Base-by-base conservation (phyloP, 176 grass and related monocot species). In the Lolium multiflorum region DNA sequence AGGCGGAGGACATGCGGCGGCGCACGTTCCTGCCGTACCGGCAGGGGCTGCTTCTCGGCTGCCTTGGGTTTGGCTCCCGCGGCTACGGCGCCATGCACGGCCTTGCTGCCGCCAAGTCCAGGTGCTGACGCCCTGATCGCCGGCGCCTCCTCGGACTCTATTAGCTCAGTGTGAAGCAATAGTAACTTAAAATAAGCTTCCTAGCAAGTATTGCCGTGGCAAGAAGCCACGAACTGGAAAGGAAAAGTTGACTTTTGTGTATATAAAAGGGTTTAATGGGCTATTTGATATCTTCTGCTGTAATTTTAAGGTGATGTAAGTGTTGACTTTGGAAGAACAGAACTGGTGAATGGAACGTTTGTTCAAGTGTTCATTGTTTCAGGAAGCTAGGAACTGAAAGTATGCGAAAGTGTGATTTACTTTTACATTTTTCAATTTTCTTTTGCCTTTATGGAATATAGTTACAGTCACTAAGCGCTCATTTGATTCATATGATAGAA, bases 11-110 rank as follows among this genome's bases (percentile, higher is more conserved):
- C 81, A 92, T 95, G 96, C 88, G 93, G 74, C 91, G 86, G 88
- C 89, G 91, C 78, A 98, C 93, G 20, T 98, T 94, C 91, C 41
- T 95, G 74, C 93, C 96, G 6, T 98, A 98, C 83, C 81, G 88
- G 47, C 93, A 93, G 80, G 91, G 93, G 4, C 41, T 86, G 2
- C 82, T 95, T 48, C 70, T 98, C 9, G 86, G 91, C 22, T 98
- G 84, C 75, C 81, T 98, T 18, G 93, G 91, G 72, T 88, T 95
- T 52, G 84, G 77, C 14, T 92, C 96, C 50, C 76, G 68, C 2
- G 78, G 91, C 72, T 95, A 84, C 74, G 83, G 88, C 21, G 91
- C 81, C 82, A 92, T 98, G 79, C 85, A 92, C 65, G 80, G 91
- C 85, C 69, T 92, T 35, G 71, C 88, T 49, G 87, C 81, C 61